Evolutionary conservation across 768 basidiomycete species (phyloP), one percentile per base, ranked within the genome.

Genomic region (Kwoniella dejecticola): DNA sequence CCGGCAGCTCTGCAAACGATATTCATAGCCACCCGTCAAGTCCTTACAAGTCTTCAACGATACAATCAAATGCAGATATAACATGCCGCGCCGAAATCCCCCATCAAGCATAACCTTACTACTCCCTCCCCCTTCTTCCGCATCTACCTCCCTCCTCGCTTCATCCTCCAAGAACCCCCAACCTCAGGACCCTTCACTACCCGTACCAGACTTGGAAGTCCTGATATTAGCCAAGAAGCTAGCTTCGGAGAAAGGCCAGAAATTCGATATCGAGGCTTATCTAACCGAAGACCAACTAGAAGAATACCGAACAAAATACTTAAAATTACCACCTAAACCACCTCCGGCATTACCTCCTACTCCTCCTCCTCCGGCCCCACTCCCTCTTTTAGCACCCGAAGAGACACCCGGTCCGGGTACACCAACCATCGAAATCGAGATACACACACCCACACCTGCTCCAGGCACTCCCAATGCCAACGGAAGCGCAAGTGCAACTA

Each of bases 221-320:
- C 24, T 74, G 45, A 17, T 74, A 2, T 19, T 62, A 26, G 67
- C 67, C 0, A 58, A 69, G 30, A 53, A 69, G 29, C 31, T 69
- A 17, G 72, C 72, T 2, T 13, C 19, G 6, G 52, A 60, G 19
- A 42, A 60, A n/a, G 69, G 69, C 3, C 52, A 71, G 24, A 41
- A 52, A 24, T 57, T 74, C 31, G 72, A 74, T 59, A 57, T 74
- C 2, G 67, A 69, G 46, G 56, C 72, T 7, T 69, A 67, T 30
- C 57, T 74, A 63, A 65, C 62, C 10, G 60, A 58, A 3, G 42
- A 55, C 24, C 67, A 69, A 54, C 27, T 58, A 40, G 52, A 50
- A 46, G 62, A 68, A 52, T 74, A 67, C 57, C 40, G 63, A 46
- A 33, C 40, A 15, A 53, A 55, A 27, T 26, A 52, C 33, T 42